phyloP scores from a whole-genome alignment of 1,139 yeast species.

The Saccharomyces hybrid region DNA sequence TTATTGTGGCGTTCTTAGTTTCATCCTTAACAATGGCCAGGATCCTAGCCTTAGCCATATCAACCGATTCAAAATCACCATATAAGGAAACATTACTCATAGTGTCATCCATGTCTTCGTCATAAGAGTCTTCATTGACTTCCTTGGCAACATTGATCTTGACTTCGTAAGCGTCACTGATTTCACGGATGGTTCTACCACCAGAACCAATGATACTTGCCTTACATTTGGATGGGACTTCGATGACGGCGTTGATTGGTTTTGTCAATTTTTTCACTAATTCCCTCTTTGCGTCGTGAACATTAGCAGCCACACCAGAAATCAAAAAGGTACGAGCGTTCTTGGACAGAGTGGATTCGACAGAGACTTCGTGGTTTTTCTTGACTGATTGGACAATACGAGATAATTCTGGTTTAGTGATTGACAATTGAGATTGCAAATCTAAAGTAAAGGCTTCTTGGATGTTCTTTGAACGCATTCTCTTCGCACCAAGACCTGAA shows the following conservation, averaged over 20 bases:
- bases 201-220: conserved; percentile 82
- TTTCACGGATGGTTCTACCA: conserved; percentile 77
- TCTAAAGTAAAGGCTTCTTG: conserved; percentile 72
- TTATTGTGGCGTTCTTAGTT: conserved; percentile 50
- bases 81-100: conserved; percentile 56
- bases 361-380: conserved; percentile 53
- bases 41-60: conserved; percentile 64
- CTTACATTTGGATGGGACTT: conserved; percentile 72
- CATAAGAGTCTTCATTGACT: conserved; percentile 32
- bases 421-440: conserved; percentile 56
- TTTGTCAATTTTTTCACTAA: conserved; percentile 71
- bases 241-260: conserved; percentile 54
- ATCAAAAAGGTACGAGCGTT: conserved; percentile 74
- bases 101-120: conserved; percentile 44
- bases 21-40: conserved; percentile 68
- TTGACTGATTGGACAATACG: conserved; percentile 58
- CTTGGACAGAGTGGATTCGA: conserved; percentile 82
- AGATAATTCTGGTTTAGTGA: conserved; percentile 57
- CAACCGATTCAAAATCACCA: conserved; percentile 83
- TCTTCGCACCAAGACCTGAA: conserved; percentile 22
- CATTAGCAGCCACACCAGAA: conserved; percentile 66
- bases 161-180: conserved; percentile 57
- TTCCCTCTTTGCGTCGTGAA: conserved; percentile 66
- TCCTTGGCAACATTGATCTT: conserved; percentile 64
- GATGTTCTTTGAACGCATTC: conserved; percentile 41